A percentile compares a stretch with the other conserved stretches of the same genome.
Conservation (phyloP, 1,284 basidiomycete genomes). For the Lentinula novae-zelandiae region DNA sequence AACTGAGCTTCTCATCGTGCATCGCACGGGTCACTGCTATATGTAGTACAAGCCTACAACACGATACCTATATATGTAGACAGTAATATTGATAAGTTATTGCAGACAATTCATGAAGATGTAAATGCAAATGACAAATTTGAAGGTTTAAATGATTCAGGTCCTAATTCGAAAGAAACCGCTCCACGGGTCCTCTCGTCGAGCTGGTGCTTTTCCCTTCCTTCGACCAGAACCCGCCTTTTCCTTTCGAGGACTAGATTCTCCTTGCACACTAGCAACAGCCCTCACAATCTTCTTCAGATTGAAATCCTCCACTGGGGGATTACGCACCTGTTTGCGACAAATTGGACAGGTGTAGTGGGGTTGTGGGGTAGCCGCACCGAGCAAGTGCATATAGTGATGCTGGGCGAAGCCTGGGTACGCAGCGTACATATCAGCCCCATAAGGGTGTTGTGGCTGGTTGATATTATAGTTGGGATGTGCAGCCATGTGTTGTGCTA, state of each 20-base stretch:
- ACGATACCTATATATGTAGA: background rate
- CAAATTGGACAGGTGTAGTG: constrained; percentile 67
- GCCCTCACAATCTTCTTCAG: constrained; percentile 53
- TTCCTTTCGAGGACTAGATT: constrained; percentile 35
- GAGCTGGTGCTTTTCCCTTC: constrained; percentile 11
- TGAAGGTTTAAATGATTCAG: background rate
- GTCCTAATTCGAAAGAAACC: constrained; percentile 40
- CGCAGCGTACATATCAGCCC: constrained; percentile 10
- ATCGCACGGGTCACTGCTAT: no score
- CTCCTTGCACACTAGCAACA: constrained; percentile 43
- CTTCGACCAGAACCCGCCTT: background rate
- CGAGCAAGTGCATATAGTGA: constrained; percentile 20
- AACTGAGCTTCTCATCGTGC: no score
- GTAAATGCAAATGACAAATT: background rate
- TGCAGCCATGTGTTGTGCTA: constrained; percentile 41
- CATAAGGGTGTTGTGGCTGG: constrained; percentile 16
- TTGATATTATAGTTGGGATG: constrained; percentile 44
- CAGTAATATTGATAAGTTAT: background rate
- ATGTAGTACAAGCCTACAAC: background rate
- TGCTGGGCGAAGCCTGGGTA: constrained; percentile 1
- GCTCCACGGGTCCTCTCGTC: constrained; percentile 38
- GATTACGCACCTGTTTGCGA: constrained; percentile 40
- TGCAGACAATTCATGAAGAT: background rate
- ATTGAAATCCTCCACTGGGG: constrained; percentile 56
- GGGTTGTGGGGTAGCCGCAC: constrained; percentile 31